Percentiles rank a stretch among this genome's conserved stretches.
Evolutionary conservation across 2,329 filamentous ascomycete species (phyloP).

Genomic region (Aspergillus clavatus): DNA sequence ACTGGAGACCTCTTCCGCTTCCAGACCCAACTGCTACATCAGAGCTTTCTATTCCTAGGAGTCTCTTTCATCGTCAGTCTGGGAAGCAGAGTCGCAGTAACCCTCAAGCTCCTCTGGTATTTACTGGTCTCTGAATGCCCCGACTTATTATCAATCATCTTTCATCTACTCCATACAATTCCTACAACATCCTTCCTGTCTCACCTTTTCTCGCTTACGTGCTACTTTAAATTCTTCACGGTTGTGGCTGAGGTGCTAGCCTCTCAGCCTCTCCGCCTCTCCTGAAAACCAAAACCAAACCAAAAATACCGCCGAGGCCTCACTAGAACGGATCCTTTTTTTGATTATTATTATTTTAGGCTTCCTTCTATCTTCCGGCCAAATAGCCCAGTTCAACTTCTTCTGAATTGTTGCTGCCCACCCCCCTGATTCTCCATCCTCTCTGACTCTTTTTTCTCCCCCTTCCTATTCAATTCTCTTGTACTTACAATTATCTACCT

Average conservation of each 20-base stretch:
- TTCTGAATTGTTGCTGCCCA: neutral
- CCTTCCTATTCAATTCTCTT: neutral
- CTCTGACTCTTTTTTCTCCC: neutral
- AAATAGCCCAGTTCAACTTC: neutral
- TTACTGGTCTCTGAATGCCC: too few species aligned
- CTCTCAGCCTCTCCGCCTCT: too few species aligned
- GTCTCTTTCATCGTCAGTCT: neutral
- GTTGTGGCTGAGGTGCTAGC: too few species aligned
- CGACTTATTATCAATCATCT: too few species aligned
- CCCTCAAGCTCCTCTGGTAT: too few species aligned
- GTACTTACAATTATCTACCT: neutral
- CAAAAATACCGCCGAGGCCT: conserved; percentile 7
- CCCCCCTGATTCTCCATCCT: neutral
- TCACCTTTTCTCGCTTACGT: too few species aligned
- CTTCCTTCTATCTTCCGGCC: conserved; percentile 1
- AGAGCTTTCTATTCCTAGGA: conserved; percentile 6
- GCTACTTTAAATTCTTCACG: too few species aligned
- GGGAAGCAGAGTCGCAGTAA: too few species aligned
- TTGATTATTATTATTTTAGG: conserved; percentile 1
- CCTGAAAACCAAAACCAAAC: neutral
- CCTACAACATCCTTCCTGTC: too few species aligned
- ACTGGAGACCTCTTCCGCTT: conserved; percentile 1
- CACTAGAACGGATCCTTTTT: conserved; percentile 3
- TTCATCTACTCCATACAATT: too few species aligned
- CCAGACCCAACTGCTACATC: neutral